These are phyloP conservation scores for Ogataea sp. DNA, from an alignment of 805 yeast genomes.

Conservation along the genomic window DNA sequence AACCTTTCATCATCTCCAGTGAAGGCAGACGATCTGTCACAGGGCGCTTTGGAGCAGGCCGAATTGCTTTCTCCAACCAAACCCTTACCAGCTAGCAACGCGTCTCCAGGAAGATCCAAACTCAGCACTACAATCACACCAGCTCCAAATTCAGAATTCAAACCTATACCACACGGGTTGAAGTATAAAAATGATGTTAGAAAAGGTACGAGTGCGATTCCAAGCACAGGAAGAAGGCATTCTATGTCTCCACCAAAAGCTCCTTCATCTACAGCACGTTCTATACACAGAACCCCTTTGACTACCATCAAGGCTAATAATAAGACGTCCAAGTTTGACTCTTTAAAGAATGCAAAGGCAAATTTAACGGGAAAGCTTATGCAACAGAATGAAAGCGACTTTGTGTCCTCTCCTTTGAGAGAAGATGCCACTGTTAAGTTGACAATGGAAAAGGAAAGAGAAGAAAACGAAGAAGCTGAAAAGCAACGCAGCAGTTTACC, in stretches of 20 bases:
- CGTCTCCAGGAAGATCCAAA: neutral
- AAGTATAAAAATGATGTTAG: conserved; percentile 27
- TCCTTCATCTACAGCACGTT: neutral
- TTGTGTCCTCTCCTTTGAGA: conserved; percentile 4
- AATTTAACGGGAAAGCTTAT: conserved; percentile 13
- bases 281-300: conserved; percentile 15
- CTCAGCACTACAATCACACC: neutral
- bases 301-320: conserved; percentile 14
- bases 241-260: conserved; percentile 16
- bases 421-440: conserved; percentile 1
- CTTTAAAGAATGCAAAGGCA: conserved; percentile 14
- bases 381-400: neutral
- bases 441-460: neutral
- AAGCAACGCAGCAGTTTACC: neutral
- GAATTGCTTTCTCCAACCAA: conserved; percentile 1
- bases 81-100: neutral
- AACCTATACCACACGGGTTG: conserved; percentile 40
- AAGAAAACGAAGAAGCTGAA: conserved; percentile 1
- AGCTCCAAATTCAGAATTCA: conserved; percentile 2
- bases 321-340: conserved; percentile 9
- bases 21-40: neutral
- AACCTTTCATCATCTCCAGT: neutral
- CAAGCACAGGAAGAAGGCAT: conserved; percentile 7
- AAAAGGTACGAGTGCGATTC: conserved; percentile 1
- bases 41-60: neutral